Conservation (phyloP, 495 filamentous ascomycete species). For the Penicillium subrubescens region DNA sequence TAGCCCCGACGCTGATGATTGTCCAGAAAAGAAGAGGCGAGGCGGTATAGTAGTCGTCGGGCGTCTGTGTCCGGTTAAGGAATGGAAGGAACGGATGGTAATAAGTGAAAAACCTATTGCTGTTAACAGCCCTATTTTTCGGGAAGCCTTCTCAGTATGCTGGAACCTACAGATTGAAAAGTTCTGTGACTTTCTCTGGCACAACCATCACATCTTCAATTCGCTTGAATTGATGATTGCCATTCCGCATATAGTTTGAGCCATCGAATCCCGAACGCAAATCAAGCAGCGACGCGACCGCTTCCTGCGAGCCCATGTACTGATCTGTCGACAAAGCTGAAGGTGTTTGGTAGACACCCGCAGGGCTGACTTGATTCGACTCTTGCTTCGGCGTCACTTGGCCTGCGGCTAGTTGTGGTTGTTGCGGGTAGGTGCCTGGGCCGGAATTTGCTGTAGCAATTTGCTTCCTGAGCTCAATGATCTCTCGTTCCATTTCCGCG, state of each 20-base stretch:
- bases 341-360: constrained; percentile 46
- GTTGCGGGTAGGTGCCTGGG: constrained; percentile 45
- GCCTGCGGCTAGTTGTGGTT: constrained; percentile 51
- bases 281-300: constrained; percentile 79
- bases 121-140: neutral
- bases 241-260: constrained; percentile 47
- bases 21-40: constrained; percentile 84
- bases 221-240: constrained; percentile 47
- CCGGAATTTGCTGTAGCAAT: constrained; percentile 49
- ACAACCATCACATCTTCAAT: constrained; percentile 76
- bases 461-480: constrained; percentile 66
- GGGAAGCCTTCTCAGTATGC: neutral
- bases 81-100: constrained; percentile 89
- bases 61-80: constrained; percentile 67
- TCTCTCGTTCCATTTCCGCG: constrained; percentile 82
- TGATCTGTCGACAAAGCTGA: constrained; percentile 51
- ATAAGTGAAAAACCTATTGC: constrained; percentile 64
- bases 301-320: constrained; percentile 82
- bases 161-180: constrained; percentile 68
- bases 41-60: constrained; percentile 74
- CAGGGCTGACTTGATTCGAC: constrained; percentile 49
- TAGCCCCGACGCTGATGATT: constrained; percentile 78
- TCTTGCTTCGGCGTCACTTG: constrained; percentile 56
- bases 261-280: constrained; percentile 61
- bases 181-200: constrained; percentile 68